phyloP scores from a whole-genome alignment of 2,329 filamentous ascomycete genomes.

The Penicillium paneum region DNA sequence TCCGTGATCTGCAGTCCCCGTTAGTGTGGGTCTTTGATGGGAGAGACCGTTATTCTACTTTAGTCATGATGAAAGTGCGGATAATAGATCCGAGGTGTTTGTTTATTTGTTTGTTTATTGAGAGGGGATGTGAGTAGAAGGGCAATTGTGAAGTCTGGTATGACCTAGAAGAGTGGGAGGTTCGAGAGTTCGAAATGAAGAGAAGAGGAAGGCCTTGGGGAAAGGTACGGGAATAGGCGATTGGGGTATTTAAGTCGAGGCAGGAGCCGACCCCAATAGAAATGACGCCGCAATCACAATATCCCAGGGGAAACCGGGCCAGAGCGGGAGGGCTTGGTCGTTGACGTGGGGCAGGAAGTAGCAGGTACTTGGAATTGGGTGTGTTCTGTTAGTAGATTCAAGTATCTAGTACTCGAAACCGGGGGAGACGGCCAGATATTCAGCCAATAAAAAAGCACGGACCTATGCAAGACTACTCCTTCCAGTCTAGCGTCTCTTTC shows the following conservation, averaged over 20 bases:
- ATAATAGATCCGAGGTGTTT: conserved; percentile 1
- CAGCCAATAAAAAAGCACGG: conserved; percentile 13
- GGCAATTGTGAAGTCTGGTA: neutral
- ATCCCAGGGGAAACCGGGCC: conserved; percentile 12
- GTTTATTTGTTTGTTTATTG: neutral
- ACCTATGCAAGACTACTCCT: neutral
- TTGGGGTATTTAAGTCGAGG: conserved; percentile 7
- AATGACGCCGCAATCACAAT: conserved; percentile 20
- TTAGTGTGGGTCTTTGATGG: conserved; percentile 13
- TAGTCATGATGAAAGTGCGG: conserved; percentile 29
- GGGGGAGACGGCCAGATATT: neutral
- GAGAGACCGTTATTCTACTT: conserved; percentile 24
- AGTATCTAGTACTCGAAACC: conserved; percentile 3
- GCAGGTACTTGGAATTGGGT: conserved; percentile 1
- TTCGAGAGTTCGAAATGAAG: neutral
- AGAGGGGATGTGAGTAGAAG: neutral
- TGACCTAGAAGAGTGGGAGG: neutral
- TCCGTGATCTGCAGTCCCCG: conserved; percentile 57
- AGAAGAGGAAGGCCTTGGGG: neutral
- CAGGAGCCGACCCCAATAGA: conserved; percentile 7
- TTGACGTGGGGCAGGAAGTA: conserved; percentile 4
- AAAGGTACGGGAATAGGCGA: conserved; percentile 8
- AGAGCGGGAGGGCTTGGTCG: conserved; percentile 11
- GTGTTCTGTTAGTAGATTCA: neutral
- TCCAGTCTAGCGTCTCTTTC: conserved; percentile 4